phyloP scores from a whole-genome alignment of 306 rosid species.

The Cucumis hystrix region DNA sequence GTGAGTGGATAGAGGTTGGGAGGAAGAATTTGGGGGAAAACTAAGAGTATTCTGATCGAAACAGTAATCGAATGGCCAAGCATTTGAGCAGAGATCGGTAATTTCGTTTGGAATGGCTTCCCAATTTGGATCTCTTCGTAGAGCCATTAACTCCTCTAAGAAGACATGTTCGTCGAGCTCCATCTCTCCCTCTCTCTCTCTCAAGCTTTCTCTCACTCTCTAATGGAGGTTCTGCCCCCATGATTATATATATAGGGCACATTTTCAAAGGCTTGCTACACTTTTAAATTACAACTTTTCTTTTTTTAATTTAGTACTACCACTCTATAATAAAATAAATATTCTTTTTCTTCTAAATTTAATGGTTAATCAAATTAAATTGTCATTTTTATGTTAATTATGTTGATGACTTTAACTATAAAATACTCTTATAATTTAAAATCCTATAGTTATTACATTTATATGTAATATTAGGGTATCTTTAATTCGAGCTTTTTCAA shows the following conservation, averaged over 20 bases:
- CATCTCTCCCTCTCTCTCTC: slow-evolving; percentile 5
- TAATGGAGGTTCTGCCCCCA: not conserved
- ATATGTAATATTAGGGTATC: no score
- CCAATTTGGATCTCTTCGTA: slow-evolving; percentile 52
- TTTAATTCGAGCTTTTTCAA: no score
- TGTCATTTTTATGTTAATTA: no score
- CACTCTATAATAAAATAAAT: no score
- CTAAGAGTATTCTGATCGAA: slow-evolving; percentile 41
- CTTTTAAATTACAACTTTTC: not conserved
- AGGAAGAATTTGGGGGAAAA: slow-evolving; percentile 33
- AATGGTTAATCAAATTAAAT: no score
- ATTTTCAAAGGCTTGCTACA: not conserved
- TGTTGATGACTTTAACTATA: no score
- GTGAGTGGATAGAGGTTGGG: slow-evolving; percentile 6
- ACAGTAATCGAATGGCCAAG: slow-evolving; percentile 22
- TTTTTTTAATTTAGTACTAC: no score
- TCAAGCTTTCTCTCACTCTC: not conserved
- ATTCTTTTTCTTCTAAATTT: no score
- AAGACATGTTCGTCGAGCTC: slow-evolving; percentile 1
- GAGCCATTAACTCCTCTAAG: slow-evolving; percentile 22
- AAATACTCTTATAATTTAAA: no score
- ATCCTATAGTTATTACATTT: no score
- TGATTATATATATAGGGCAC: not conserved
- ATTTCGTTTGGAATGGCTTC: slow-evolving; percentile 41
- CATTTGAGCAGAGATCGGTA: slow-evolving; percentile 36